Evolutionary conservation across 2,329 filamentous ascomycete species (phyloP).

Genomic region (Metarhizium humberi): DNA sequence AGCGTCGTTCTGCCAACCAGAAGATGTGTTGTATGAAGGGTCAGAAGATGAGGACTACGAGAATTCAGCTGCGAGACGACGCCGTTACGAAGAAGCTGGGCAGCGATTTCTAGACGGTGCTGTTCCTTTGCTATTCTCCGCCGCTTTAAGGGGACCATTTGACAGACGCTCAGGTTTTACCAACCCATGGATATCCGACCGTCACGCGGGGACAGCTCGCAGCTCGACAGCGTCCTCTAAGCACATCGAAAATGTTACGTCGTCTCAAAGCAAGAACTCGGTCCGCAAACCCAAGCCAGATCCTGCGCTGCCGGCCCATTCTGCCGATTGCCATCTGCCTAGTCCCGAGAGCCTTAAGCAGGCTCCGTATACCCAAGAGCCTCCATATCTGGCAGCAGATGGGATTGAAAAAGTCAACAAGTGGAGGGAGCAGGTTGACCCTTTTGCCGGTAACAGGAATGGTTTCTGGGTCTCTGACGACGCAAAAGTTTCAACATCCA

Average conservation of each 20-base stretch:
- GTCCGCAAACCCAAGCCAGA: conserved; percentile 1
- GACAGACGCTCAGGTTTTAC: conserved; percentile 22
- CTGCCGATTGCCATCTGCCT: conserved; percentile 29
- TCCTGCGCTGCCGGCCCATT: conserved; percentile 10
- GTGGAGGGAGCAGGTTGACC: conserved; percentile 20
- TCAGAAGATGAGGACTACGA: conserved; percentile 49
- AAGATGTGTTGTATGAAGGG: conserved; percentile 44
- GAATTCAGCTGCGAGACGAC: conserved; percentile 33
- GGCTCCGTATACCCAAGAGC: conserved; percentile 14
- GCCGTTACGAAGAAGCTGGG: conserved; percentile 51
- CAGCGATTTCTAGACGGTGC: conserved; percentile 47
- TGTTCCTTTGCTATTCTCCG: conserved; percentile 48
- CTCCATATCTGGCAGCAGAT: conserved; percentile 21
- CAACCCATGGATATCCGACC: conserved; percentile 22
- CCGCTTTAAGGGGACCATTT: conserved; percentile 54
- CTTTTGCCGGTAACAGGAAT: conserved; percentile 4
- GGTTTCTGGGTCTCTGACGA: conserved; percentile 13
- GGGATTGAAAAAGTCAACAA: conserved; percentile 21
- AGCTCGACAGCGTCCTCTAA: background rate
- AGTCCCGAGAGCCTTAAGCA: conserved; percentile 31
- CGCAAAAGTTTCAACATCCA: conserved; percentile 6
- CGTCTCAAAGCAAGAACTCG: conserved; percentile 5
- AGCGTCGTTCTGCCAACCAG: conserved; percentile 28
- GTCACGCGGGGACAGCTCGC: background rate
- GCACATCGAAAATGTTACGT: background rate